Evolutionary conservation across 495 filamentous ascomycete species (phyloP).

Genomic region (Glonium stellatum): DNA sequence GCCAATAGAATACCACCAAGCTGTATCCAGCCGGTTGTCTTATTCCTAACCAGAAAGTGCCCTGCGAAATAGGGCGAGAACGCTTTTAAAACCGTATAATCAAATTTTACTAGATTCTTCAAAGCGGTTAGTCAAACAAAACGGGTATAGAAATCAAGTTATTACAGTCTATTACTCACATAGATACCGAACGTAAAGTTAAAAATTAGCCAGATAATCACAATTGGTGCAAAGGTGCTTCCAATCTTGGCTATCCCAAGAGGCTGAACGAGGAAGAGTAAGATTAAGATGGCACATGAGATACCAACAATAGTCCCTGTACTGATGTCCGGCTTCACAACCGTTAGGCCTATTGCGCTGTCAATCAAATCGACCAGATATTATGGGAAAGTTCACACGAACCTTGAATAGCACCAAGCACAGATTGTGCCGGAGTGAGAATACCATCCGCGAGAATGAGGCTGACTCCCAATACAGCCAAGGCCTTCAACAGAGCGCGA

Average conservation of each 20-base stretch:
- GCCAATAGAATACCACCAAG: conserved; percentile 62
- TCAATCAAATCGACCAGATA: conserved; percentile 32
- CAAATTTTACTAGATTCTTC: conserved; percentile 46
- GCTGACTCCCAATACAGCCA: conserved; percentile 61
- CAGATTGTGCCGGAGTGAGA: conserved; percentile 63
- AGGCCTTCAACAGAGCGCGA: conserved; percentile 49
- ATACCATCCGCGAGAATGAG: conserved; percentile 63
- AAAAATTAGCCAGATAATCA: conserved; percentile 64
- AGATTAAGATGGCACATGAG: conserved; percentile 58
- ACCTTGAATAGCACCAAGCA: conserved; percentile 64
- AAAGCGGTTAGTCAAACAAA: neutral
- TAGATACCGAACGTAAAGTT: conserved; percentile 64
- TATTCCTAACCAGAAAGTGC: conserved; percentile 51
- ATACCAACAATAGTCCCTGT: conserved; percentile 55
- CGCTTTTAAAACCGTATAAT: conserved; percentile 59
- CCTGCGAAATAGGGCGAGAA: conserved; percentile 61
- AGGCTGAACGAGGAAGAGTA: conserved; percentile 64
- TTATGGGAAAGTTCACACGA: conserved; percentile 58
- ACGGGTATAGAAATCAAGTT: neutral
- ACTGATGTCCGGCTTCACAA: conserved; percentile 43
- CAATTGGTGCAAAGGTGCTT: conserved; percentile 59
- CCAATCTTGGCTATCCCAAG: conserved; percentile 60
- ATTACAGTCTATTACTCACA: conserved; percentile 5
- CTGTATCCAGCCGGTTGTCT: conserved; percentile 53
- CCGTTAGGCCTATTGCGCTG: conserved; percentile 44